These are phyloP conservation scores for Crithidia fasciculata DNA, from an alignment of 208 protist species.

Conservation along the genomic window DNA sequence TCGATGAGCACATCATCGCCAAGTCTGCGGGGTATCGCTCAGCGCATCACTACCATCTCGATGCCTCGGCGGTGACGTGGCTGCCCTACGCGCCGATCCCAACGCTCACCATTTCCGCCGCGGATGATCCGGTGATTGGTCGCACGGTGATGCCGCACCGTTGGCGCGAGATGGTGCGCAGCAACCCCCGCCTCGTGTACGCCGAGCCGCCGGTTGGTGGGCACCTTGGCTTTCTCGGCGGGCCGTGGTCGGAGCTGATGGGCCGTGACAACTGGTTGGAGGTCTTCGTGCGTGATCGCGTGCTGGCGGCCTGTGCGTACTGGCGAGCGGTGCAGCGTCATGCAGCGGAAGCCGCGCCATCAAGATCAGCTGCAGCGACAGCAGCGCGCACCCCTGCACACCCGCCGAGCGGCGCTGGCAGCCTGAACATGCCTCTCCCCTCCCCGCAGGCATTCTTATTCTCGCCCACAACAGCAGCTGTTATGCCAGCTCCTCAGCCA, in stretches of 20 bases:
- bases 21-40: slow-evolving; percentile 51
- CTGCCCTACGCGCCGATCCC: slow-evolving; percentile 49
- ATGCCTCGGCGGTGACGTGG: slow-evolving; percentile 46
- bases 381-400: too few species aligned
- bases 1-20: slow-evolving; percentile 60
- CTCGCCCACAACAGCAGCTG: neutral
- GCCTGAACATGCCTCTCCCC: neutral
- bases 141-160: slow-evolving; percentile 41
- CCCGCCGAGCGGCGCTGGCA: too few species aligned
- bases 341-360: neutral
- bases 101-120: slow-evolving; percentile 40
- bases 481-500: too few species aligned
- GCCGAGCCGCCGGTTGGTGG: slow-evolving; percentile 49
- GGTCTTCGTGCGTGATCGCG: slow-evolving; percentile 38
- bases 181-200: slow-evolving; percentile 57
- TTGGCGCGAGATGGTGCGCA: slow-evolving; percentile 41
- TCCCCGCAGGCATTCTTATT: neutral
- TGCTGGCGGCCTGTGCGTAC: slow-evolving; percentile 36
- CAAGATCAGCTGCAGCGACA: too few species aligned
- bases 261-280: slow-evolving; percentile 42
- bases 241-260: slow-evolving; percentile 44
- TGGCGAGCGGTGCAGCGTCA: slow-evolving; percentile 29
- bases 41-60: slow-evolving; percentile 57
- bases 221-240: slow-evolving; percentile 67
- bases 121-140: slow-evolving; percentile 65